Percentiles rank a stretch among this genome's conserved stretches.
phyloP scores from a whole-genome alignment of 208 protist species.

The Leishmania arabica region DNA sequence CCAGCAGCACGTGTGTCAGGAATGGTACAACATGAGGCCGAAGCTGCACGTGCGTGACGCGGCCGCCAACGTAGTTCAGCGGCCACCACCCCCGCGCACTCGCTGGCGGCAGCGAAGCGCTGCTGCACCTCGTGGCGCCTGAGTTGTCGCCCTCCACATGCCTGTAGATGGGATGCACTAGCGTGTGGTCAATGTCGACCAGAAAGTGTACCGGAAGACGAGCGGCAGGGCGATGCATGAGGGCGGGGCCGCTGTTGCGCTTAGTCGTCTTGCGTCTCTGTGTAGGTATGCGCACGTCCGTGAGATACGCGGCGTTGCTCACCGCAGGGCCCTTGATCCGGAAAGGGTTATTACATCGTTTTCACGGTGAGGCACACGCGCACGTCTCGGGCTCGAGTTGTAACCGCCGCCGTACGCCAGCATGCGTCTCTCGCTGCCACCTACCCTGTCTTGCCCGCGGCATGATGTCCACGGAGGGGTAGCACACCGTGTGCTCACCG shows the following conservation, averaged over 20 bases:
- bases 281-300: background rate
- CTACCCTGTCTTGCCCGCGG: background rate
- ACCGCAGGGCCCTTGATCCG: background rate
- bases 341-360: background rate
- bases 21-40: slow-evolving; percentile 45
- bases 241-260: background rate
- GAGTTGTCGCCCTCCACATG: background rate
- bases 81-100: background rate
- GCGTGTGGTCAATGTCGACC: slow-evolving; percentile 64
- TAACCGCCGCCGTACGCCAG: background rate
- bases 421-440: background rate
- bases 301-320: background rate
- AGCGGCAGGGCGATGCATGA: background rate
- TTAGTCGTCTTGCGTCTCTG: background rate
- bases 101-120: background rate
- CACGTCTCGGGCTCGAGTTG: background rate
- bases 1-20: slow-evolving; percentile 24
- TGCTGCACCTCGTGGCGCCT: background rate
- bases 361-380: background rate
- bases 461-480: background rate
- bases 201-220: slow-evolving; percentile 44
- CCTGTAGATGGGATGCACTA: slow-evolving; percentile 24
- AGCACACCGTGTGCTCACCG: background rate
- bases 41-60: slow-evolving; percentile 26
- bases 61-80: slow-evolving; percentile 1